A percentile compares a stretch with the other conserved stretches of the same genome.
Conservation (phyloP, 768 basidiomycete species). For the Leccinum imitatum region DNA sequence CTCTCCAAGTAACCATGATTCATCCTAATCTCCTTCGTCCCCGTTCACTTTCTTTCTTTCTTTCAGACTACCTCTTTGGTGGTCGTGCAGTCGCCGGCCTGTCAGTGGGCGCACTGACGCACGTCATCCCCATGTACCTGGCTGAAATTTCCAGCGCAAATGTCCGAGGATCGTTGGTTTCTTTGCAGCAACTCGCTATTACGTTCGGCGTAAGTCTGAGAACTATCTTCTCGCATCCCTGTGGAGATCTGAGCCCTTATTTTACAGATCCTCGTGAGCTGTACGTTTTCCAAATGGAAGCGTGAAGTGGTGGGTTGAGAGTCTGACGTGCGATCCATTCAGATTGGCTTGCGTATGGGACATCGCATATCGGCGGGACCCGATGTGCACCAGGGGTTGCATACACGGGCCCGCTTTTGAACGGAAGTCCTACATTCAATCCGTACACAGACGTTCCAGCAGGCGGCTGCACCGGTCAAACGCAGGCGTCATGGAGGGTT, state of each 20-base stretch:
- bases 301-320: not conserved
- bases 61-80: slow-evolving; percentile 28
- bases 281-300: slow-evolving; percentile 15
- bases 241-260: not conserved
- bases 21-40: not conserved
- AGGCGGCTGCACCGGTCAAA: slow-evolving; percentile 33
- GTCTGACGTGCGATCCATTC: not conserved
- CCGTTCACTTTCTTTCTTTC: not conserved
- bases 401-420: slow-evolving; percentile 31
- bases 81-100: slow-evolving; percentile 28
- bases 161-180: slow-evolving; percentile 36
- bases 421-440: slow-evolving; percentile 32
- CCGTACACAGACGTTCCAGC: slow-evolving; percentile 30
- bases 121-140: slow-evolving; percentile 34
- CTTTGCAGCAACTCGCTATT: slow-evolving; percentile 37
- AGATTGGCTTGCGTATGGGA: slow-evolving; percentile 36
- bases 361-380: slow-evolving; percentile 35
- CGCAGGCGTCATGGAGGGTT: slow-evolving; percentile 35
- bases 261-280: slow-evolving; percentile 32
- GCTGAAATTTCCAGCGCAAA: slow-evolving; percentile 41
- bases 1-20: slow-evolving; percentile 13
- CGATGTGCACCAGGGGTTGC: slow-evolving; percentile 29
- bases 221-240: not conserved
- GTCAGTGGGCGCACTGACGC: slow-evolving; percentile 22
- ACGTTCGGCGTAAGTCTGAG: slow-evolving; percentile 33